phyloP scores from a whole-genome alignment of 768 basidiomycete species.

The Ramaria rubella region DNA sequence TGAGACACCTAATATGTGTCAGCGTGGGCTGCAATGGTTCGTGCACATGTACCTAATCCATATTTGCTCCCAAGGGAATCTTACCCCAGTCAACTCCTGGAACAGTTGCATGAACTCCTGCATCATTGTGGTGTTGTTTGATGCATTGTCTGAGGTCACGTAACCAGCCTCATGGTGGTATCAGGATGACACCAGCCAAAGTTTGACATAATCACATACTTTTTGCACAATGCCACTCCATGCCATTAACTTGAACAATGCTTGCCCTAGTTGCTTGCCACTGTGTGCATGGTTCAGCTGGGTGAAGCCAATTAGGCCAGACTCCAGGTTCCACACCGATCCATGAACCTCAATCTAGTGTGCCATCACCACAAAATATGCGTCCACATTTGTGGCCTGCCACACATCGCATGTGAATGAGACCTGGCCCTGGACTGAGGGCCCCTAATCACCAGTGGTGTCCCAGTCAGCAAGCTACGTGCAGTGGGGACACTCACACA shows the following conservation, averaged over 20 bases:
- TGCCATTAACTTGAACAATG: constrained; percentile 29
- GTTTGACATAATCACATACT: constrained; percentile 28
- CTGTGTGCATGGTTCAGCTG: constrained; percentile 32
- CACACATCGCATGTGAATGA: constrained; percentile 35
- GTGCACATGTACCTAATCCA: constrained; percentile 14
- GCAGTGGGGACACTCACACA: background rate
- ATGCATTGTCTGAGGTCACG: constrained; percentile 34
- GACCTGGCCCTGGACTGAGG: constrained; percentile 17
- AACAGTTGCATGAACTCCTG: constrained; percentile 17
- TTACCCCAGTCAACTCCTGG: background rate
- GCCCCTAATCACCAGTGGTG: background rate
- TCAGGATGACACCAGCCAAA: background rate
- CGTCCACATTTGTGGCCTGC: constrained; percentile 33
- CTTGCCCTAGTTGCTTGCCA: constrained; percentile 30
- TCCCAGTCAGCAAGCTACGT: background rate
- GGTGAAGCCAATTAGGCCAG: constrained; percentile 30
- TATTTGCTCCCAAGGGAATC: constrained; percentile 8
- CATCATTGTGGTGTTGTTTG: constrained; percentile 33
- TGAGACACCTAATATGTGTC: constrained; percentile 20
- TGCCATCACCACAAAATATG: constrained; percentile 34
- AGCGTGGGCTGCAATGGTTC: background rate
- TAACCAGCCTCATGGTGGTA: constrained; percentile 25
- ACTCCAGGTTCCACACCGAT: constrained; percentile 22
- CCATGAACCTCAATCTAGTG: constrained; percentile 30
- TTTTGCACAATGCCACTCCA: constrained; percentile 24